Percentiles rank a stretch among this genome's conserved stretches.
phyloP scores from a whole-genome alignment of 768 basidiomycete species.

The Trichaptum fuscoviolaceum region DNA sequence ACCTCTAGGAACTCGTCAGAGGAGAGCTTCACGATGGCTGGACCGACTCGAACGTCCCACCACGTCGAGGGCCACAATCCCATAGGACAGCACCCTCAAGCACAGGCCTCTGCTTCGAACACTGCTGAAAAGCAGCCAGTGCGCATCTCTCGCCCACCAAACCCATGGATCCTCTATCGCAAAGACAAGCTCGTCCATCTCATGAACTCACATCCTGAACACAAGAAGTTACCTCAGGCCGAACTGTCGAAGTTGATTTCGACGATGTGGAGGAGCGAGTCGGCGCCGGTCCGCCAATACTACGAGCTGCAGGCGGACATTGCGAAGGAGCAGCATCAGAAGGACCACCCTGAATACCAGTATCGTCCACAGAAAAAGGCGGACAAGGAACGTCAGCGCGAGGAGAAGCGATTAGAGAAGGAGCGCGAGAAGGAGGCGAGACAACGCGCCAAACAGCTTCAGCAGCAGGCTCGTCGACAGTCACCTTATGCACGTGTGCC shows the following conservation, averaged over 20 bases:
- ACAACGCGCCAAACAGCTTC: constrained; percentile 9
- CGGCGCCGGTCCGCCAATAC: constrained; percentile 23
- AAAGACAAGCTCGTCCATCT: constrained; percentile 35
- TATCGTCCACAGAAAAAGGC: constrained; percentile 17
- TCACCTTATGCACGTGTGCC: not conserved
- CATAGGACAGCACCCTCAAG: not conserved
- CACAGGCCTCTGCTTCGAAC: not conserved
- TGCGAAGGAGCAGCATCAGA: constrained; percentile 14
- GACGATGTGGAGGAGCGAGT: constrained; percentile 35
- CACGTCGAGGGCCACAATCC: not conserved
- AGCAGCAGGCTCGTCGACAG: not conserved
- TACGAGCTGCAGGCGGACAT: constrained; percentile 5
- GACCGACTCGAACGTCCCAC: not conserved
- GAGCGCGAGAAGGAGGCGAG: constrained; percentile 22
- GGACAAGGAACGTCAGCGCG: constrained; percentile 13
- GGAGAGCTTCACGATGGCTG: not conserved
- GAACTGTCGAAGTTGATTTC: constrained; percentile 39
- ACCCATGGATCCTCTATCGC: constrained; percentile 49
- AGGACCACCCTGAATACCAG: constrained; percentile 15
- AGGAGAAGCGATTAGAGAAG: constrained; percentile 24
- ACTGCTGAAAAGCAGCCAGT: not conserved
- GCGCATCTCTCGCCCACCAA: constrained; percentile 34
- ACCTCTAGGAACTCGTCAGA: not conserved
- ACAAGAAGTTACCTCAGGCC: constrained; percentile 31
- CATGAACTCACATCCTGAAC: constrained; percentile 18